Base-by-base conservation (phyloP, 257 asterid genomes). In the Vinca minor region DNA sequence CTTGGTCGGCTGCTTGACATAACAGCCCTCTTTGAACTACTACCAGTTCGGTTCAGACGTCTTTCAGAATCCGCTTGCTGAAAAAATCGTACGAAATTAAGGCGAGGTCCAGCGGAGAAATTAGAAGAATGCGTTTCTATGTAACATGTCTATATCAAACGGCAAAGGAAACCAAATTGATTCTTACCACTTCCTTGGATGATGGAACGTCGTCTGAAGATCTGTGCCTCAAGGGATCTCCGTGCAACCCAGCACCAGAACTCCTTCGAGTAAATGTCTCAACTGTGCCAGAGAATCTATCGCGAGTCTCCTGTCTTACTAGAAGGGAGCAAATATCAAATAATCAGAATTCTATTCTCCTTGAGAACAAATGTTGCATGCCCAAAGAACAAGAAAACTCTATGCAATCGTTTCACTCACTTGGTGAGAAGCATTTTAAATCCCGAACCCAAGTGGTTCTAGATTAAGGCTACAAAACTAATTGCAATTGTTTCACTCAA, bases 281-380 rank as follows among this genome's bases (percentile, higher is more conserved):
- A 10, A 77, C 83, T 18, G 90, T 82, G 72, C 86, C 93, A 25
- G 85, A 70, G 56, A 77, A 73, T 73, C 82, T 82, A 64, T 83
- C 91, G 35, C 85, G 87, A 67, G 58, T 71, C 65, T 83, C 95
- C 73, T 70, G 92, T 64, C 80, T 89, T 85, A 74, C 95, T 87
- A 66, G 34, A 71, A 62, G 49, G 59, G 14, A 14, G 49, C 35
- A 63, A 69, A 25, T 47, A 47, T 9, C 14, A 59, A 32, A 59
- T 18, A 9, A 54, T 26, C 57, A 34, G 45, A 26, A n/a, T 13
- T 56, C 18, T 14, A n/a, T 29, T 21, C 42, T 63, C 17, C 17
- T n/a, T n/a, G n/a, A n/a, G n/a, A 63, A 50, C 29, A 21, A 50
- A 2, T 17, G 10, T 50, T 21, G 11, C 0, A 10, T 2, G 23